Percentiles rank a stretch among this genome's conserved stretches.
Evolutionary conservation across 1,139 yeast genomes (phyloP).

Genomic region (Taphrina populina): DNA sequence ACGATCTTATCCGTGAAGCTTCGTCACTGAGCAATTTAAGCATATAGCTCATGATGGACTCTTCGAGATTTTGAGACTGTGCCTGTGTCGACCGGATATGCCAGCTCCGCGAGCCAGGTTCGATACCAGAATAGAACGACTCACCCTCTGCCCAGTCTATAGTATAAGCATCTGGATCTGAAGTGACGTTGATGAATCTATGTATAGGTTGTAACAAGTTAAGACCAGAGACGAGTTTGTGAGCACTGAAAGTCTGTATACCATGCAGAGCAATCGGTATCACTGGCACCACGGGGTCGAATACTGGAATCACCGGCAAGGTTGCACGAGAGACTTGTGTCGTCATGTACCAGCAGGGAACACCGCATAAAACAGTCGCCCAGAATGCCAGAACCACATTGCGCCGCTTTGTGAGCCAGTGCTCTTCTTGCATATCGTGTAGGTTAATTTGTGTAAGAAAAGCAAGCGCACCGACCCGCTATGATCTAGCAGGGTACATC

Average conservation of each 20-base stretch:
- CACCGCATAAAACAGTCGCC: slow-evolving; percentile 57
- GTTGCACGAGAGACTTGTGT: slow-evolving; percentile 75
- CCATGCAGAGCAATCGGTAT: slow-evolving; percentile 39
- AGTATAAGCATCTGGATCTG: slow-evolving; percentile 41
- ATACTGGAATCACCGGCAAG: slow-evolving; percentile 52
- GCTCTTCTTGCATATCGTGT: background rate
- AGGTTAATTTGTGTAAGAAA: too few relatives aligned
- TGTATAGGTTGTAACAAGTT: slow-evolving; percentile 11
- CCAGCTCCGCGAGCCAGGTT: slow-evolving; percentile 45
- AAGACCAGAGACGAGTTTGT: slow-evolving; percentile 51
- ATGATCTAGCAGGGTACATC: too few relatives aligned
- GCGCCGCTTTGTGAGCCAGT: slow-evolving; percentile 14
- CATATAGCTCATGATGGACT: slow-evolving; percentile 1
- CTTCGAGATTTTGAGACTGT: slow-evolving; percentile 38
- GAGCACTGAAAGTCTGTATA: slow-evolving; percentile 56
- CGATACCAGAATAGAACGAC: background rate
- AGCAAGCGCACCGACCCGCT: too few relatives aligned
- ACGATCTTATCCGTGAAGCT: background rate
- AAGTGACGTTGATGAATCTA: slow-evolving; percentile 48
- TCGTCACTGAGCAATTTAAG: slow-evolving; percentile 11
- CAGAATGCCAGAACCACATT: slow-evolving; percentile 19
- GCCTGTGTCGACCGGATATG: slow-evolving; percentile 47
- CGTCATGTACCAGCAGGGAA: slow-evolving; percentile 70
- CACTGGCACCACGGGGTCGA: slow-evolving; percentile 1
- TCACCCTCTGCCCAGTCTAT: background rate